Base-by-base conservation (phyloP, 768 basidiomycete species). In the Leccinum arenicola region DNA sequence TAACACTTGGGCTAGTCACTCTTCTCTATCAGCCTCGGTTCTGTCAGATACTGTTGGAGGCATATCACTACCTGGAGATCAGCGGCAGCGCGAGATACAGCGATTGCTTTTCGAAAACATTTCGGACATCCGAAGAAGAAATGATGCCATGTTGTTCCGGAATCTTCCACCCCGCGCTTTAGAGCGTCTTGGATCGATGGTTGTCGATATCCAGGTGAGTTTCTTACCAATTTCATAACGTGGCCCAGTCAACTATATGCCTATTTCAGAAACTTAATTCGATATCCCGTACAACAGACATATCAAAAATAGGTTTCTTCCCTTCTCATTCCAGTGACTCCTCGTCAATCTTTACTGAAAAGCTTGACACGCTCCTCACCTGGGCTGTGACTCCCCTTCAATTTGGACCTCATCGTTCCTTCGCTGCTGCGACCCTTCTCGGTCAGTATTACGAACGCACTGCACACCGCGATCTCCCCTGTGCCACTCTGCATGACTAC, bases 351-450 rank as follows among this genome's bases (percentile, higher is more conserved):
- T 89, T 91, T 65, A 73, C 78, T n/a, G 81, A 82, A 58, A 91
- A 92, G 67, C 80, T 93, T 17, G 84, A 89, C 62, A 80, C 86
- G 54, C 78, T 93, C 3, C 78, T 93, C 10, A 88, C 88, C 0
- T 94, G 92, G 91, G 84, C 84, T 64, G 84, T 93, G 27, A 90
- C 91, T 0, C 83, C 86, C 3, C 76, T 89, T 17, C 92, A 93
- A 71, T 92, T 87, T 60, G 91, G 92, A 10, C 87, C 91, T 48
- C 92, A 93, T 64, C 79, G 91, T 35, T 84, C 88, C 1, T 88
- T 87, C 66, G 90, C 85, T 29, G 89, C 87, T 2, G 85, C 83
- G 8, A 87, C 87, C 19, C 77, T 93, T 43, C 82, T 93, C 53
- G 77, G 76, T 3, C 76, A 78, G 33, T 89, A 88, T 81, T 78